Evolutionary conservation across 257 asterid genomes (phyloP), one percentile per base, ranked within the genome.

Genomic region (Buddleja alternifolia): DNA sequence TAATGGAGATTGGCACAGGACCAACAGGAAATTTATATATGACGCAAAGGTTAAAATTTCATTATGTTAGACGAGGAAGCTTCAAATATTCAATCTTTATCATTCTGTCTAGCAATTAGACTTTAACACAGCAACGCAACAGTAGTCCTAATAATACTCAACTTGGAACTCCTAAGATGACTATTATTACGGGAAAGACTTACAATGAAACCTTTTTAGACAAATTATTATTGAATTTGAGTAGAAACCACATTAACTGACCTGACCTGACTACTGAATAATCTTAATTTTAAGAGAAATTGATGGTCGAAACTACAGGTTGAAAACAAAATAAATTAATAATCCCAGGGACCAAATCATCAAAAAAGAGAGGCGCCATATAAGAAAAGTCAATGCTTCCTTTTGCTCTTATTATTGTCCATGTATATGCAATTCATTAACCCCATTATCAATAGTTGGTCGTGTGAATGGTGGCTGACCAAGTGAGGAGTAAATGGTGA

Each of bases 221-320:
- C 47, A 41, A 7, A 41, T 12, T 54, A 6, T 54, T 24, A 25
- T 52, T 8, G 17, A 25, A 5, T 10, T 9, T 4, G 40, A 63
- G 45, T 63, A 10, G 46, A 59, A 37, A 39, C 19, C 37, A 41
- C 47, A 14, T 19, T 4, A 15, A 46, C 10, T 46, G 46, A 46
- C 12, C 45, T 45, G 67, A 46, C 12, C 45, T 45, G 67, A 61
- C 23, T 24, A 17, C 57, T 46, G 29, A 46, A 63, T 63, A 47
- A 44, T 63, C 4, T 17, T 61, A 24, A 61, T 44, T 11, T n/a
- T 1, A 24, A 53, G 23, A 34, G 54, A 45, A 21, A 21, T 20
- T 47, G 16, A 29, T 29, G 5, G 34, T 29, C 5, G 34, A 16
- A 16, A 20, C 53, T 50, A 50, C 20, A 1, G 57, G 29, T 50